These are phyloP conservation scores for Sporodiniella umbellata DNA, from an alignment of 371 early-diverging fungal genomes.

Conservation along the genomic window DNA sequence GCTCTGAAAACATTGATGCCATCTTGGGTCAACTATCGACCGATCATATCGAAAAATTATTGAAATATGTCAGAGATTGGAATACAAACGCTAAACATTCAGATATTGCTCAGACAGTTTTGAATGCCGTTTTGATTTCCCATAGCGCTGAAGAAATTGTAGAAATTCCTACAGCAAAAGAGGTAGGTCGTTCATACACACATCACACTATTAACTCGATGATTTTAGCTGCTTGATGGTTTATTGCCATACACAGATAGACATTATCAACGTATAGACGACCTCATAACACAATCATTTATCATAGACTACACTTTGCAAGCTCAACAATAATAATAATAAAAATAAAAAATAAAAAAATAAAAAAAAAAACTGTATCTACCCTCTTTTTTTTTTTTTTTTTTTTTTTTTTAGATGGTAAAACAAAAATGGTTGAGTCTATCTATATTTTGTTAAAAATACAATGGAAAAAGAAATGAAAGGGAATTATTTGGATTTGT, in stretches of 20 bases:
- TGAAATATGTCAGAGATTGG: constrained; percentile 91
- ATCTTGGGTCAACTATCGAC: constrained; percentile 53
- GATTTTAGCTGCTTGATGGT: constrained; percentile 61
- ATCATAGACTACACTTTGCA: constrained; percentile 86
- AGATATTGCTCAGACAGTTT: constrained; percentile 76
- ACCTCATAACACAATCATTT: constrained; percentile 80
- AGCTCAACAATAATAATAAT: constrained; percentile 49
- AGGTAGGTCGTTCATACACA: constrained; percentile 36
- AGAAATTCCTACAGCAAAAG: constrained; percentile 75
- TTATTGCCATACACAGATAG: constrained; percentile 91
- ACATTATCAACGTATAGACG: constrained; percentile 82
- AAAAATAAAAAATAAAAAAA: too few species aligned
- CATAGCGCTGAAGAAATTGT: constrained; percentile 65
- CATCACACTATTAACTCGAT: too few species aligned
- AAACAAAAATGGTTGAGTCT: too few species aligned
- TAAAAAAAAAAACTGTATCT: background rate
- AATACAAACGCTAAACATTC: constrained; percentile 88
- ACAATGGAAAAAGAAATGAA: background rate
- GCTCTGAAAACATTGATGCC: constrained; percentile 63
- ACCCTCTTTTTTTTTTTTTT: too few species aligned
- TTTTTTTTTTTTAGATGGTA: too few species aligned
- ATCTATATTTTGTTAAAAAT: too few species aligned
- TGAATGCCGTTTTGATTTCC: constrained; percentile 71
- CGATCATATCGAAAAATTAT: constrained; percentile 69
- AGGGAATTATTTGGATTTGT: constrained; percentile 10